A percentile compares a stretch with the other conserved stretches of the same genome.
Evolutionary conservation across 1,284 basidiomycete genomes (phyloP).

Genomic region (Acaromyces ingoldii): DNA sequence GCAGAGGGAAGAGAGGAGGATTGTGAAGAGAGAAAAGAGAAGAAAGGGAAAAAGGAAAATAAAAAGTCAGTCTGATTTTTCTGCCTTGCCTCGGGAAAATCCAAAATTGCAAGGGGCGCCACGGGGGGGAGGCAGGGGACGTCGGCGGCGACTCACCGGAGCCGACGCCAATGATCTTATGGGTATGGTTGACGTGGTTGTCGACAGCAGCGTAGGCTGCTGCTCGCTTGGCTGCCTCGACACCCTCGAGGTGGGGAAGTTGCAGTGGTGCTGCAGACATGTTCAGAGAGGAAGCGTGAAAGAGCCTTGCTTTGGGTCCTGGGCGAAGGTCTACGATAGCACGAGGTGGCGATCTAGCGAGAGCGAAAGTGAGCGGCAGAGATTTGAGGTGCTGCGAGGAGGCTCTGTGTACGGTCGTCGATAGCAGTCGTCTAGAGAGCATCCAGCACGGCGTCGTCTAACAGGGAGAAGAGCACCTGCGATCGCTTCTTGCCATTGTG

Average conservation of each 20-base stretch:
- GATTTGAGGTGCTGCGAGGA: no score
- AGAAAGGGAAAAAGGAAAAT: background rate
- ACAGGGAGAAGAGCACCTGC: no score
- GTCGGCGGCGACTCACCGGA: constrained; percentile 20
- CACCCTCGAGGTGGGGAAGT: constrained; percentile 37
- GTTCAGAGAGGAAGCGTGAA: no score
- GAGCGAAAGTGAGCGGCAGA: no score
- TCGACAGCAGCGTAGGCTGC: constrained; percentile 95
- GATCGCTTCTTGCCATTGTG: no score
- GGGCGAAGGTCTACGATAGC: no score
- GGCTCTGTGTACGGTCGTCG: no score
- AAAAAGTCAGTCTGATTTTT: background rate
- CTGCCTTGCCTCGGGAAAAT: background rate
- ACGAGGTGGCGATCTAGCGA: no score
- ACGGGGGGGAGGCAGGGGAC: background rate
- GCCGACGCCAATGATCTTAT: constrained; percentile 63
- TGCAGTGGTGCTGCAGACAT: constrained; percentile 7
- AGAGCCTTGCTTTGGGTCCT: no score
- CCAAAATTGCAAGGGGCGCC: background rate
- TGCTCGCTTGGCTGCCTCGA: constrained; percentile 68
- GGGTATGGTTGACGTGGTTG: constrained; percentile 72
- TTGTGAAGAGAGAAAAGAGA: background rate
- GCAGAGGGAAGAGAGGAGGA: background rate
- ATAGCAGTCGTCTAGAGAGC: no score
- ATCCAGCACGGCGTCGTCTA: no score